Conservation (phyloP, 139 green algal genomes). For the Auxenochlorella pyrenoidosa region DNA sequence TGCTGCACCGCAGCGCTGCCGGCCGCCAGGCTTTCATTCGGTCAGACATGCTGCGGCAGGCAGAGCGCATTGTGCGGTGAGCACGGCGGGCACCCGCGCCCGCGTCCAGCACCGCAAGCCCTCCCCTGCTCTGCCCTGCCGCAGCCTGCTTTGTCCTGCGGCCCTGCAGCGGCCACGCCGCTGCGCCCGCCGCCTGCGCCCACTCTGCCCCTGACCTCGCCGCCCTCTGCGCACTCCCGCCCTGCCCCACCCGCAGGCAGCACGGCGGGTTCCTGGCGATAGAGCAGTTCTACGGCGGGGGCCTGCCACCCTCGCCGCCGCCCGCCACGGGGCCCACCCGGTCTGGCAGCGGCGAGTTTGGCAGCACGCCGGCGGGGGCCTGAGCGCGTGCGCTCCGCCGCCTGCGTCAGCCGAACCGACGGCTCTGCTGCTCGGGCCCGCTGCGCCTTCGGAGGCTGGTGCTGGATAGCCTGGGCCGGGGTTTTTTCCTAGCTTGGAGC, state of each 20-base stretch:
- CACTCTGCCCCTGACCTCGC: no score
- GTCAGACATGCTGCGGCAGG: slow-evolving; percentile 31
- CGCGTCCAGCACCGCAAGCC: background rate
- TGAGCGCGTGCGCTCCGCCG: background rate
- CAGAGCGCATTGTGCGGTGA: slow-evolving; percentile 37
- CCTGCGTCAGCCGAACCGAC: no score
- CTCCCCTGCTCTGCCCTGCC: background rate
- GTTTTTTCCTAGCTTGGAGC: no score
- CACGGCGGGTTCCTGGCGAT: background rate
- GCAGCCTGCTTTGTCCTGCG: no score
- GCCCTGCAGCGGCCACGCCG: no score
- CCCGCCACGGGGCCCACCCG: background rate
- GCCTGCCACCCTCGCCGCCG: background rate
- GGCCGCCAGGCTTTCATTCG: background rate
- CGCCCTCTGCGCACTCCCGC: no score
- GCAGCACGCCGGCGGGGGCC: background rate
- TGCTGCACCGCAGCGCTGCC: background rate
- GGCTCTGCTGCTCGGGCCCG: no score
- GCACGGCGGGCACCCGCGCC: background rate
- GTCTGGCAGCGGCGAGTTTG: slow-evolving; percentile 8
- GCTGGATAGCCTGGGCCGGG: no score
- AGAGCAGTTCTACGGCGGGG: background rate
- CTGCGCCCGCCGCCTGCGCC: no score
- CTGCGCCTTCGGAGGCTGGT: no score
- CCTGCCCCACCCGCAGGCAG: background rate